A percentile compares a stretch with the other conserved stretches of the same genome.
Evolutionary conservation across 495 filamentous ascomycete species (phyloP).

Genomic region (Chaetomium tenue): DNA sequence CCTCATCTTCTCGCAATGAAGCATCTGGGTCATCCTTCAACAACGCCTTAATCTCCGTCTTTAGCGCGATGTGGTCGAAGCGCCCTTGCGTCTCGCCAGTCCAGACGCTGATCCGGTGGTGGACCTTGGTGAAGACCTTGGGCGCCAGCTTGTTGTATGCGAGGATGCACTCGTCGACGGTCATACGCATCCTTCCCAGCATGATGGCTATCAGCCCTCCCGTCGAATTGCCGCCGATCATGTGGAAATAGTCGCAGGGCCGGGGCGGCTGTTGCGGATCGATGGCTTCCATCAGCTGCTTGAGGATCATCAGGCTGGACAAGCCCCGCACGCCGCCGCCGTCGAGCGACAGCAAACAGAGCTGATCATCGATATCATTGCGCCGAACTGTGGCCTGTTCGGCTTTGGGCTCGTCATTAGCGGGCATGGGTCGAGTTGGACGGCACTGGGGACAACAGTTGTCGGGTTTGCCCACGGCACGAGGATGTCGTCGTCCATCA

Average conservation of each 20-base stretch:
- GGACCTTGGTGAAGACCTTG: conserved; percentile 41
- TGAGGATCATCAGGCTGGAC: conserved; percentile 52
- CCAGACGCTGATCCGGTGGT: conserved; percentile 37
- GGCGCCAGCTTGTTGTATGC: conserved; percentile 42
- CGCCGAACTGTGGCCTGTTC: too few relatives aligned
- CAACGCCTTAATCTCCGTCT: conserved; percentile 44
- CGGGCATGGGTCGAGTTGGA: too few relatives aligned
- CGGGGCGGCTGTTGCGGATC: conserved; percentile 44
- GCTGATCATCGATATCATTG: not conserved
- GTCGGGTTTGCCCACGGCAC: too few relatives aligned
- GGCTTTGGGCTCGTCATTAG: too few relatives aligned
- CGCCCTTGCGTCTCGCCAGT: conserved; percentile 35
- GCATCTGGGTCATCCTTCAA: conserved; percentile 37
- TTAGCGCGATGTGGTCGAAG: conserved; percentile 45
- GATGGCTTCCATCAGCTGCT: conserved; percentile 50
- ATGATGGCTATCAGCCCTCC: conserved; percentile 43
- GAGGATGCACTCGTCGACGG: conserved; percentile 48
- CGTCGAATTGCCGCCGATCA: conserved; percentile 40
- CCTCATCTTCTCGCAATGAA: conserved; percentile 6
- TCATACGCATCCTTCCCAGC: conserved; percentile 45
- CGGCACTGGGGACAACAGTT: too few relatives aligned
- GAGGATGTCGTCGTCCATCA: too few relatives aligned
- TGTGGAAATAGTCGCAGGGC: conserved; percentile 49
- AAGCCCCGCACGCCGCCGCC: conserved; percentile 57
- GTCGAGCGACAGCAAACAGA: conserved; percentile 40